A percentile compares a stretch with the other conserved stretches of the same genome.
These are phyloP conservation scores for Chaetothyriales sp. DNA, from an alignment of 2,329 filamentous ascomycete genomes.

Conservation along the genomic window DNA sequence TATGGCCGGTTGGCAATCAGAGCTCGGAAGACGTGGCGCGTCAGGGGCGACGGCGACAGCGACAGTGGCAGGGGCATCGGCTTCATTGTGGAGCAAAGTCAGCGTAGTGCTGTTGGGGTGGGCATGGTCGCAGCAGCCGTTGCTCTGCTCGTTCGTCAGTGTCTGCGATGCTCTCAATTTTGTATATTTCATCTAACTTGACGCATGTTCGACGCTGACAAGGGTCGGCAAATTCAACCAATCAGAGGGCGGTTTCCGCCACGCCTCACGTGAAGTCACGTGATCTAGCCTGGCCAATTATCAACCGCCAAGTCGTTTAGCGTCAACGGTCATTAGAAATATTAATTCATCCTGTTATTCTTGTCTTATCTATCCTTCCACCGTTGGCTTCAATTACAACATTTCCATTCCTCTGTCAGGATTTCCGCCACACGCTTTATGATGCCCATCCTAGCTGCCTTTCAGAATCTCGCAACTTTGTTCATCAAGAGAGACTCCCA, in stretches of 20 bases:
- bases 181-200: too few relatives aligned
- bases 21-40: slow-evolving; percentile 29
- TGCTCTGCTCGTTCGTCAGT: not conserved
- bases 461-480: slow-evolving; percentile 14
- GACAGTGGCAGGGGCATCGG: not conserved
- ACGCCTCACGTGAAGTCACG: too few relatives aligned
- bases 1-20: slow-evolving; percentile 32
- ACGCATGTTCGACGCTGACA: too few relatives aligned
- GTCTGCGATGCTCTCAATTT: not conserved
- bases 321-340: too few relatives aligned
- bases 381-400: not conserved
- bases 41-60: slow-evolving; percentile 17
- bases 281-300: too few relatives aligned
- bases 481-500: slow-evolving; percentile 14
- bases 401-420: slow-evolving; percentile 2
- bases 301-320: too few relatives aligned
- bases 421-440: slow-evolving; percentile 16
- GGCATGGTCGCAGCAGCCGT: not conserved
- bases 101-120: not conserved
- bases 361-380: too few relatives aligned
- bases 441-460: slow-evolving; percentile 15
- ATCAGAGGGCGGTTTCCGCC: too few relatives aligned
- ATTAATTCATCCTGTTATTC: too few relatives aligned
- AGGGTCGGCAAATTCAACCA: too few relatives aligned
- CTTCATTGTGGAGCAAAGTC: not conserved